Evolutionary conservation across 1,139 yeast genomes (phyloP).

Genomic region (Hemisphaericaspora xylofermentans): DNA sequence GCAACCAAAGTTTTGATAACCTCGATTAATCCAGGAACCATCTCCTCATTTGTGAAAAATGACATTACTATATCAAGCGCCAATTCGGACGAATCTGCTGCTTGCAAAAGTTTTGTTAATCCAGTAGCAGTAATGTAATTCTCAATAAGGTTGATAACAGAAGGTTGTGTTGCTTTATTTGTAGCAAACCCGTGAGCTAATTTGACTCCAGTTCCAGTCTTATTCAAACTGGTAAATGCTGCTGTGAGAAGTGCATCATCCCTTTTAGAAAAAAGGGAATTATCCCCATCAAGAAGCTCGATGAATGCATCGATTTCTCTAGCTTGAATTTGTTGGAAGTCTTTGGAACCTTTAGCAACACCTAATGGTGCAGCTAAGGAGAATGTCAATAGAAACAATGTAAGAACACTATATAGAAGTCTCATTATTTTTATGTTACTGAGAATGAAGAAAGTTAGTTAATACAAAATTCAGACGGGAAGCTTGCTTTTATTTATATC

Average conservation of each 20-base stretch:
- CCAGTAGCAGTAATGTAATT: constrained; percentile 23
- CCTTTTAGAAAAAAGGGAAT: constrained; percentile 18
- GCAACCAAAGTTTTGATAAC: constrained; percentile 19
- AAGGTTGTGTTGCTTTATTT: constrained; percentile 22
- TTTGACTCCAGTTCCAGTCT: constrained; percentile 26
- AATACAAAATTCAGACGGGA: too few species aligned
- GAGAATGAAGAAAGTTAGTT: too few species aligned
- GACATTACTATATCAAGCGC: constrained; percentile 29
- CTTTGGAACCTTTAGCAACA: not conserved
- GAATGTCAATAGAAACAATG: constrained; percentile 13
- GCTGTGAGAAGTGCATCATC: constrained; percentile 26
- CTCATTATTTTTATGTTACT: too few species aligned
- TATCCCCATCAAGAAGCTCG: constrained; percentile 7
- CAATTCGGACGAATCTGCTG: constrained; percentile 27
- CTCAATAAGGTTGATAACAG: constrained; percentile 22
- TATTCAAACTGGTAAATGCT: constrained; percentile 27
- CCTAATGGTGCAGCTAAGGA: constrained; percentile 8
- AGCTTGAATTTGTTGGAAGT: not conserved
- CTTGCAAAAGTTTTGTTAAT: constrained; percentile 21
- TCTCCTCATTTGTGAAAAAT: constrained; percentile 22
- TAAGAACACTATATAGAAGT: constrained; percentile 9
- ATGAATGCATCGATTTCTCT: constrained; percentile 10
- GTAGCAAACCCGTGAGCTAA: constrained; percentile 25
- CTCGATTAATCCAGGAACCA: constrained; percentile 22
- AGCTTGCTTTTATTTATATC: too few species aligned